Evolutionary conservation across 768 basidiomycete species (phyloP), one percentile per base, ranked within the genome.

Genomic region (Leucocoprinus leucothites): DNA sequence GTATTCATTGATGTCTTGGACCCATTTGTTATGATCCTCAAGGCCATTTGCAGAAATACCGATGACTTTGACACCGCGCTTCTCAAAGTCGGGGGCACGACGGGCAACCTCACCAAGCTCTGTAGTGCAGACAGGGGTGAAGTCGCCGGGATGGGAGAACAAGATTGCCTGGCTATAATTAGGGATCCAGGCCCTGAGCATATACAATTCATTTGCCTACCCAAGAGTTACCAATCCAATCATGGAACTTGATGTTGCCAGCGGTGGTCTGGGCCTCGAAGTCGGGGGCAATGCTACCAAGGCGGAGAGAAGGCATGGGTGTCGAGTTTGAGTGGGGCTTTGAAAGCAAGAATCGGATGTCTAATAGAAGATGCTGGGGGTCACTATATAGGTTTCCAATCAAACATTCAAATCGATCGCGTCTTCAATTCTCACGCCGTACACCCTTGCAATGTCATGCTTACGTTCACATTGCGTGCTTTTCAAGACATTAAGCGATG

Each of bases 61-160:
- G 59, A 95, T 93, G 58, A 96, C 80, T 75, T 98, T 98, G 65
- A 98, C 94, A 61, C 85, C 83, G 58, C 97, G 88, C 66, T 86
- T 84, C 48, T 74, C 78, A 68, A 98, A 99, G 70, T 98, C 95
- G 14, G 76, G 75, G 11, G 84, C 80, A 57, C 91, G 89, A 60
- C 92, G 87, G 48, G 97, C 89, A 42, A 97, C 94, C 69, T 97
- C 96, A 48, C 92, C 94, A 35, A 98, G 87, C 76, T 98, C 97
- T 52, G 97, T 99, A 46, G 97, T 95, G 81, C 91, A 94, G 50
- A 95, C 87, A 47, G 90, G 89, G n/a, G 89, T 91, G 67, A 93
- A 93, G 67, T 93, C 89, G 42, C 89, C 94, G 0, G 94, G 94
- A 71, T 97, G 94, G 26, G 94, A 96, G 82, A 98, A 98, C 54